phyloP scores from a whole-genome alignment of 1,284 basidiomycete genomes.

The Malassezia brasiliensis region DNA sequence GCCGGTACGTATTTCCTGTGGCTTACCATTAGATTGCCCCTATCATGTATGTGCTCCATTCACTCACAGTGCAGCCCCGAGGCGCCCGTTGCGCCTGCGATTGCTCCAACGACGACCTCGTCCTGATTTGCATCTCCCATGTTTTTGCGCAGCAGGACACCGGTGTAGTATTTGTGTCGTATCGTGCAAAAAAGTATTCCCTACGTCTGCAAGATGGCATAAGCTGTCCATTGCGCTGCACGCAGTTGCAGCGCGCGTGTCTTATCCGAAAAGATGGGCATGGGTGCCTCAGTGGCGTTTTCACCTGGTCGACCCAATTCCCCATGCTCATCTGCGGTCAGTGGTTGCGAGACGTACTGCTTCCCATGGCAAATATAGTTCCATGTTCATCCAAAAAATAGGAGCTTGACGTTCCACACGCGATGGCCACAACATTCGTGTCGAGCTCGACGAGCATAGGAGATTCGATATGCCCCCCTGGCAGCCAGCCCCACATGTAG shows the following conservation, averaged over 20 bases:
- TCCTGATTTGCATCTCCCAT: background rate
- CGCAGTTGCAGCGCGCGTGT: background rate
- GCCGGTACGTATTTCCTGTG: conserved; percentile 10
- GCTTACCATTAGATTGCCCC: conserved; percentile 27
- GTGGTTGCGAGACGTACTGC: background rate
- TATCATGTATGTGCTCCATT: conserved; percentile 16
- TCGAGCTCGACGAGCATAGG: background rate
- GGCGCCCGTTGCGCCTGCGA: background rate
- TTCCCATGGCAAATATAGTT: background rate
- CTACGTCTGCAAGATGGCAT: background rate
- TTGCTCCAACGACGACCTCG: background rate
- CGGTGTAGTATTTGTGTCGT: background rate
- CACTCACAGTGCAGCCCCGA: background rate
- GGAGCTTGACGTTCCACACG: background rate
- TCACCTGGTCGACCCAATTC: background rate
- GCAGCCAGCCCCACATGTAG: conserved; percentile 7
- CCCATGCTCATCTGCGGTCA: background rate
- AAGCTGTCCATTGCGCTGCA: background rate
- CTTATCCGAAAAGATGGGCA: too few relatives aligned
- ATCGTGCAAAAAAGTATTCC: background rate
- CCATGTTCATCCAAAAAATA: background rate
- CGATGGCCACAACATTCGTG: background rate
- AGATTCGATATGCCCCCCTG: background rate
- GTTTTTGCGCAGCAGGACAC: background rate
- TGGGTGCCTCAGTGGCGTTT: too few relatives aligned